Base-by-base conservation (phyloP, 495 filamentous ascomycete species). In the Daldinia vernicosa region DNA sequence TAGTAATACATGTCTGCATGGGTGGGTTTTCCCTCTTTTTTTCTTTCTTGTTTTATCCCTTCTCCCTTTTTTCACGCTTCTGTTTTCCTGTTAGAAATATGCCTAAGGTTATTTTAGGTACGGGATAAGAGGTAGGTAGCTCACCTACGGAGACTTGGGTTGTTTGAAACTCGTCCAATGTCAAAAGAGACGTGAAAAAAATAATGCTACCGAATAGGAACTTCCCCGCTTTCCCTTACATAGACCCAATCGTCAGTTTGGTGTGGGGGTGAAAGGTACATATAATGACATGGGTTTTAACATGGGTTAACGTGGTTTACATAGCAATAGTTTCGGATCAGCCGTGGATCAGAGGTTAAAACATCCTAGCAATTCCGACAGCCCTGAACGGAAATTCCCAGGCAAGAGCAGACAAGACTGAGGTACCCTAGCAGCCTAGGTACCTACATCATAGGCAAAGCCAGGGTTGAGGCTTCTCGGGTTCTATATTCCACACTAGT, bases 221-320 rank as follows among this genome's bases (percentile, higher is more conserved):
- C 43, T 72, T 72, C 70, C 70, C 70, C 70, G 70, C 70, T 72
- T 65, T 64, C 58, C 28, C 45, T 39, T 53, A n/a, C n/a, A n/a
- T n/a, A 55, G 56, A 69, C 56, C 70, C 70, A 68, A 72, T 68
- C 55, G 55, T 47, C 47, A 51, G 55, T 72, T 50, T 60, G 37
- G 22, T 72, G 65, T 72, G 70, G 69, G 69, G 69, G 64, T 43
- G 15, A 43, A 56, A 64, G 39, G 35, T 43, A 50, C 57, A 47
- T 61, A 57, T 5, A 37, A 4, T 39, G 17, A 30, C 28, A 55
- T 47, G 62, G 43, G 43, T 43, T 43, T 43, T 43, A 17, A 43
- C n/a, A n/a, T 17, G 17, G 47, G 7, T 51, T 24, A 19, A 51
- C 47, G 24, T 51, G 47, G 47, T 51, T 51, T 51, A n/a, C n/a